phyloP scores from a whole-genome alignment of 495 filamentous ascomycete species.

The Zalerion maritima region DNA sequence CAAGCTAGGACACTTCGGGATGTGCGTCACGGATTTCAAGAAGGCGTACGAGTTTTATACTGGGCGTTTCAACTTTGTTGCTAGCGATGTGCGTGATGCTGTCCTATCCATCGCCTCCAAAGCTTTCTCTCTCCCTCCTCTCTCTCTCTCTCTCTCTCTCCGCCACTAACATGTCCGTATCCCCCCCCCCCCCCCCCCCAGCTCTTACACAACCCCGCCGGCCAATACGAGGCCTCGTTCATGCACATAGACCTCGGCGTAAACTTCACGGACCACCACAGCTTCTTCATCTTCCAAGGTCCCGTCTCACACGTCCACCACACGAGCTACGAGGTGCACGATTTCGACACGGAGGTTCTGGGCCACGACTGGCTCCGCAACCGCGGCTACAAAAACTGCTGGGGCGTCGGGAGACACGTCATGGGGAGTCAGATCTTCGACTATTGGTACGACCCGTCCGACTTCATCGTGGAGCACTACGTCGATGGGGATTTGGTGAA shows the following conservation, averaged over 20 bases:
- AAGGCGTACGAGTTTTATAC: constrained; percentile 47
- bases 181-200: no score
- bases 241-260: constrained; percentile 11
- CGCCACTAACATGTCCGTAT: no score
- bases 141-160: no score
- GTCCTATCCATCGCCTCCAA: constrained; percentile 44
- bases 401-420: constrained; percentile 60
- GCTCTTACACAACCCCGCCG: no score
- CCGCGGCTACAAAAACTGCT: constrained; percentile 51
- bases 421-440: constrained; percentile 54
- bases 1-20: constrained; percentile 63
- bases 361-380: constrained; percentile 56
- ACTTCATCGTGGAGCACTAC: constrained; percentile 50
- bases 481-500: constrained; percentile 58
- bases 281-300: constrained; percentile 52
- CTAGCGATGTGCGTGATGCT: constrained; percentile 38
- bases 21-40: constrained; percentile 45
- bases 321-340: constrained; percentile 57
- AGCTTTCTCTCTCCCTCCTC: no score
- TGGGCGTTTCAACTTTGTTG: constrained; percentile 50
- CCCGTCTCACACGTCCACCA: constrained; percentile 52
- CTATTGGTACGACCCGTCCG: constrained; percentile 54
- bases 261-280: constrained; percentile 45
- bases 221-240: no score
- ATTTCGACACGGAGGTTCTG: constrained; percentile 60